Evolutionary conservation across 108 stramenopile species (phyloP).

Genomic region (Skeletonema marinoi): DNA sequence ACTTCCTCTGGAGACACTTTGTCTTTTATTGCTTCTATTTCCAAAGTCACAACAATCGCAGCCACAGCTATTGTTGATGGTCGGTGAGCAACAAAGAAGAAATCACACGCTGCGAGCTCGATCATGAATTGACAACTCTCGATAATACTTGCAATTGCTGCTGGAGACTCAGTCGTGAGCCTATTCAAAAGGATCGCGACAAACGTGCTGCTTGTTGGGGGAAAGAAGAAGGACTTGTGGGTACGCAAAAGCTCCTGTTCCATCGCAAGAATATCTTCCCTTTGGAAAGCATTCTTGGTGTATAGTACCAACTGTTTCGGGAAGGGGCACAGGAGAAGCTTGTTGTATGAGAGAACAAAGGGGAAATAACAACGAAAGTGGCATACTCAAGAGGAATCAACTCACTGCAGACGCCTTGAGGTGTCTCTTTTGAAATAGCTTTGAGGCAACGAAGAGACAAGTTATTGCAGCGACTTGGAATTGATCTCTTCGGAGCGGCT

Average conservation of each 20-base stretch:
- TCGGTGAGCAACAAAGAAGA: constrained; percentile 31
- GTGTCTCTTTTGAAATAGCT: constrained; percentile 29
- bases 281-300: constrained; percentile 16
- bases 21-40: neutral
- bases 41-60: constrained; percentile 29
- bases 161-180: neutral
- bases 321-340: neutral
- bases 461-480: constrained; percentile 27
- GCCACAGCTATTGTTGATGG: constrained; percentile 31
- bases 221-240: constrained; percentile 22
- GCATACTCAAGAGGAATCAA: neutral
- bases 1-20: constrained; percentile 4
- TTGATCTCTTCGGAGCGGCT: neutral
- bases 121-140: constrained; percentile 41
- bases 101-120: constrained; percentile 36
- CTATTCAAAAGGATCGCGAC: constrained; percentile 22
- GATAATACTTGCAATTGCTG: constrained; percentile 4
- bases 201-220: constrained; percentile 27
- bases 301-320: constrained; percentile 20
- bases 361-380: neutral
- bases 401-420: constrained; percentile 13
- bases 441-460: constrained; percentile 28
- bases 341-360: neutral
- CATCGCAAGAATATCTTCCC: constrained; percentile 8
- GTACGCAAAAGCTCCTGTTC: constrained; percentile 9